These are phyloP conservation scores for Tricholoma furcatifolium DNA, from an alignment of 768 basidiomycete genomes.

Conservation along the genomic window DNA sequence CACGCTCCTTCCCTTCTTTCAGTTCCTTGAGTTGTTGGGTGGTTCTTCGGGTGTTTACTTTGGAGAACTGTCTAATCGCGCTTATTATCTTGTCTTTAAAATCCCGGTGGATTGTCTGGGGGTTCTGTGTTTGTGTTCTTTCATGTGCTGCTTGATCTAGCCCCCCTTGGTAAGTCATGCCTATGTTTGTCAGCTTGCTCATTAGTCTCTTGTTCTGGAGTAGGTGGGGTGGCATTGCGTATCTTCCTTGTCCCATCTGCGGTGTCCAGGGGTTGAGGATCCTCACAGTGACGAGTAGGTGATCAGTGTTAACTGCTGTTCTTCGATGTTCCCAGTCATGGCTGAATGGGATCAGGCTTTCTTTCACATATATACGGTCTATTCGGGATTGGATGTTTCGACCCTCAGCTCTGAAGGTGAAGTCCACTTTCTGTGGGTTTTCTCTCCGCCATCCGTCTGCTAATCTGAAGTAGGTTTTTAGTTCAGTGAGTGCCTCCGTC, in stretches of 20 bases:
- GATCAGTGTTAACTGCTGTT: conserved; percentile 6
- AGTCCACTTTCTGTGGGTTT: conserved; percentile 1
- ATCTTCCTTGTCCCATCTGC: background rate
- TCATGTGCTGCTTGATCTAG: background rate
- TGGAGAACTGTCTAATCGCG: background rate
- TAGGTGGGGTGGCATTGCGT: background rate
- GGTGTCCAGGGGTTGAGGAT: background rate
- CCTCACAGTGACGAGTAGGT: background rate
- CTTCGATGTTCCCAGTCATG: conserved; percentile 3
- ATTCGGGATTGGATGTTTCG: conserved; percentile 2
- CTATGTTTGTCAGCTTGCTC: background rate
- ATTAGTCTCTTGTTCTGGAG: too few species aligned
- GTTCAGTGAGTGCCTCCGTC: background rate
- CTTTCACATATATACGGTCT: conserved; percentile 5
- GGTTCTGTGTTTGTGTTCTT: background rate
- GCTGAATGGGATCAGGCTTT: background rate
- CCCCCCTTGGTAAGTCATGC: background rate
- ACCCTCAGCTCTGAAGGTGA: background rate
- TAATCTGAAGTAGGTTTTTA: conserved; percentile 1
- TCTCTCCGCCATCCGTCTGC: conserved; percentile 8
- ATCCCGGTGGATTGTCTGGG: background rate
- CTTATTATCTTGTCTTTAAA: background rate
- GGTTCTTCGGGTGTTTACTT: background rate
- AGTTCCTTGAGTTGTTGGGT: too few species aligned
- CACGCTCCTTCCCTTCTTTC: background rate